Base-by-base conservation (phyloP, 805 yeast species). In the Ogataea pilisensis region DNA sequence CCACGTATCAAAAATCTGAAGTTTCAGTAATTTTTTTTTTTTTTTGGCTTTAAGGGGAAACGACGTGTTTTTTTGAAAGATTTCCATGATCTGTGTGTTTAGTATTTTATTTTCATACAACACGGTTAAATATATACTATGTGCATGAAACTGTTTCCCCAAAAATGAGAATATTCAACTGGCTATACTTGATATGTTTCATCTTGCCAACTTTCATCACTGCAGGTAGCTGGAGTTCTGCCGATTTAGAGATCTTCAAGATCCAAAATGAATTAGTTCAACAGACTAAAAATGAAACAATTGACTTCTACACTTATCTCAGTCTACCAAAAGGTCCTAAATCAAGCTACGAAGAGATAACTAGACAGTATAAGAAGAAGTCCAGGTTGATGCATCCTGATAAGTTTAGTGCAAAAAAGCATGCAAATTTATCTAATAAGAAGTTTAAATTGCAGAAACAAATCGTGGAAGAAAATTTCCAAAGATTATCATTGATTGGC, bases 301-400 rank as follows among this genome's bases (percentile, higher is more conserved):
- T 73, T 29, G 71, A 83, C 30, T 82, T 88, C 58, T 88, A 88
- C 68, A 68, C 78, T 42, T 82, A 86, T 80, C 60, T 83, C 35
- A 73, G 72, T 11, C 60, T 82, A 21, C 61, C 69, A 6, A 57
- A 65, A 31, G 54, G 62, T n/a, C 42, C 61, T 5, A 64, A 68
- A 25, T 67, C 83, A 1, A 61, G 73, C 0, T 55, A 65, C 30
- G 75, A 76, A 29, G 80, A 80, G 45, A 77, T 85, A 37, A 68
- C 68, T 39, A 78, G 75, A 49, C 83, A 85, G 18, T 83, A 85
- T 65, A 79, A 86, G 56, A 82, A 78, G 52, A 57, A 82, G 25
- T 81, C 95, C 2, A 70, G 83, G 38, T 70, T 69, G 46, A 70
- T 84, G 50, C 99, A 91, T 58, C 99, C 99, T 0, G 99, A 91